Evolutionary conservation across 257 asterid genomes (phyloP), one percentile per base, ranked within the genome.

Genomic region (Jaltomata sinuosa): DNA sequence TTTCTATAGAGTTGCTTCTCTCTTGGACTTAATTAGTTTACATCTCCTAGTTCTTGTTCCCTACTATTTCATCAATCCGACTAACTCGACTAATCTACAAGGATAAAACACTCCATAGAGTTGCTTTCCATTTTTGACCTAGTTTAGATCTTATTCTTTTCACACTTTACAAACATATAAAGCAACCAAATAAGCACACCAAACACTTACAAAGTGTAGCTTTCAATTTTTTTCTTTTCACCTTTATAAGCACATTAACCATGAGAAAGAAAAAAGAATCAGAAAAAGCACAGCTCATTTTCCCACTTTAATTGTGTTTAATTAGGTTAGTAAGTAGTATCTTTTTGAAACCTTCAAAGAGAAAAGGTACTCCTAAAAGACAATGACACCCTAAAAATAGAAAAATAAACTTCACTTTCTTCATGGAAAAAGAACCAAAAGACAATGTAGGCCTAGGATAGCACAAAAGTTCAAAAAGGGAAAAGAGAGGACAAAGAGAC

Each of bases 361-460:
- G 22, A 68, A 68, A 68, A 34, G 50, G 78, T 10, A 68, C 29
- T 34, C 78, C 53, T 8, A 54, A 6, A 74, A 71, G 61, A 71
- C 27, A 10, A 54, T 69, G 6, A 12, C 67, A 83, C 68, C 83
- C 19, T n/a, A n/a, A 45, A 57, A n/a, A 29, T 65, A 67, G 42
- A 64, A 80, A 89, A 83, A 88, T 83, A 84, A 40, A 84, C 87
- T 85, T 84, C 84, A 83, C 87, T 88, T 90, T 84, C 89, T 88
- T 85, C 83, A 65, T 85, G 27, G 84, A 87, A 89, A 85, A 84
- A 38, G 85, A 87, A 68, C 50, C 87, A 82, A 85, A 89, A 87
- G 80, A 87, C 87, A 32, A n/a, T 19, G 45, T 52, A 80, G 62
- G 68, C 49, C 81, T 76, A 27, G 81, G 38, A 76, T 76, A 76